A percentile compares a stretch with the other conserved stretches of the same genome.
Evolutionary conservation across 1,139 yeast species (phyloP).

Genomic region (Kurtzmaniella quercitrusa): DNA sequence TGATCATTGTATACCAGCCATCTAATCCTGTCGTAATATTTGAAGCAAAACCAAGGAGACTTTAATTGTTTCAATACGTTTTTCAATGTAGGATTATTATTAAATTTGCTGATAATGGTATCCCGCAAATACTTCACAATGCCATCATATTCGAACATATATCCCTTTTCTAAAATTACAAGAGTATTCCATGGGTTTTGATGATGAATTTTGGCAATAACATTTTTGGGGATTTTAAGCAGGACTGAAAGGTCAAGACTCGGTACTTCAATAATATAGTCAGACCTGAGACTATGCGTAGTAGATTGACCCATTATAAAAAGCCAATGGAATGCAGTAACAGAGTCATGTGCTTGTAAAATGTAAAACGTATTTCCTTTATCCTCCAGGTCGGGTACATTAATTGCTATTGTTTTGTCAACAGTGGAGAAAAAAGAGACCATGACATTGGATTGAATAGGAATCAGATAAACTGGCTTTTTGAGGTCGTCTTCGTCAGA

Average conservation of each 20-base stretch:
- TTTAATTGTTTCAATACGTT: neutral
- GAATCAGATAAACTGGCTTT: constrained; percentile 23
- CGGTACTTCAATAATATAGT: constrained; percentile 47
- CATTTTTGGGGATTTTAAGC: constrained; percentile 33
- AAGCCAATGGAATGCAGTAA: constrained; percentile 59
- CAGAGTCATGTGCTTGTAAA: constrained; percentile 49
- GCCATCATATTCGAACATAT: constrained; percentile 26
- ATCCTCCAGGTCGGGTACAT: constrained; percentile 26
- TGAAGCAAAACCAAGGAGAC: constrained; percentile 49
- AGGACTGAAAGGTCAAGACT: constrained; percentile 42
- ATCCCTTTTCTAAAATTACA: constrained; percentile 24
- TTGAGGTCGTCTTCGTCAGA: constrained; percentile 17
- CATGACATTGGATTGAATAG: constrained; percentile 17
- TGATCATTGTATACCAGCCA: constrained; percentile 63
- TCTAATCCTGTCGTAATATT: constrained; percentile 68
- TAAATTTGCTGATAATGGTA: constrained; percentile 16
- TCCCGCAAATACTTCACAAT: constrained; percentile 32
- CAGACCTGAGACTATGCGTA: constrained; percentile 23
- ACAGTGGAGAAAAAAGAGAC: constrained; percentile 59
- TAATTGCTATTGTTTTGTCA: constrained; percentile 64
- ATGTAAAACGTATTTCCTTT: constrained; percentile 40
- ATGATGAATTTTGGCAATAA: constrained; percentile 16
- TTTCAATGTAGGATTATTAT: constrained; percentile 3
- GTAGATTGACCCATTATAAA: constrained; percentile 48
- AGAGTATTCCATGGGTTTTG: constrained; percentile 12